phyloP scores from a whole-genome alignment of 768 basidiomycete species.

The Filobasidium floriforme region DNA sequence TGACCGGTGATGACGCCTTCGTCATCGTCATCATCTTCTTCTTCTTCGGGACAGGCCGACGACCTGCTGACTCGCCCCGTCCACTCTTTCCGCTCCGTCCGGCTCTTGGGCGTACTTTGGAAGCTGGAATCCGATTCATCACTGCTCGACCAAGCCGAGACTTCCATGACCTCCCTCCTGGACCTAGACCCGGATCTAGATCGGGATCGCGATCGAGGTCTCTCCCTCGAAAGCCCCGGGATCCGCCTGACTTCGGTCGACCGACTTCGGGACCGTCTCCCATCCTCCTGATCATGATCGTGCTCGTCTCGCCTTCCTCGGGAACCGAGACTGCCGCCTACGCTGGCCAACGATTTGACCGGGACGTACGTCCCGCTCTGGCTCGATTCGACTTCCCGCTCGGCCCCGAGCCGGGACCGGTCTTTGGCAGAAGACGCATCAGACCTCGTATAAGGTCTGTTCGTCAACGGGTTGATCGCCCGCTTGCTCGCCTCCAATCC shows the following conservation, averaged over 20 bases:
- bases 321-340: background rate
- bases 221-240: background rate
- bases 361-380: background rate
- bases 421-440: background rate
- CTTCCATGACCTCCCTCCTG: background rate
- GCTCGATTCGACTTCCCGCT: too few species aligned
- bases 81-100: background rate
- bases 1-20: background rate
- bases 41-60: background rate
- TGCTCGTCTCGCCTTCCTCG: background rate
- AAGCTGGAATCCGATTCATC: background rate
- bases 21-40: background rate
- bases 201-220: too few species aligned
- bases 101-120: background rate
- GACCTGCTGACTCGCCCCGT: background rate
- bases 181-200: too few species aligned
- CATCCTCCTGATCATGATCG: background rate
- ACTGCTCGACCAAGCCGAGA: background rate
- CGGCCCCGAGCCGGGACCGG: background rate
- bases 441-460: background rate
- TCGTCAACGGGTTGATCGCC: background rate
- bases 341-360: background rate
- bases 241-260: background rate
- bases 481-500: background rate
- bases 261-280: background rate